Base-by-base conservation (phyloP, 225 moss, liverwort and hornwort genomes). In the Marchantia paleacea region DNA sequence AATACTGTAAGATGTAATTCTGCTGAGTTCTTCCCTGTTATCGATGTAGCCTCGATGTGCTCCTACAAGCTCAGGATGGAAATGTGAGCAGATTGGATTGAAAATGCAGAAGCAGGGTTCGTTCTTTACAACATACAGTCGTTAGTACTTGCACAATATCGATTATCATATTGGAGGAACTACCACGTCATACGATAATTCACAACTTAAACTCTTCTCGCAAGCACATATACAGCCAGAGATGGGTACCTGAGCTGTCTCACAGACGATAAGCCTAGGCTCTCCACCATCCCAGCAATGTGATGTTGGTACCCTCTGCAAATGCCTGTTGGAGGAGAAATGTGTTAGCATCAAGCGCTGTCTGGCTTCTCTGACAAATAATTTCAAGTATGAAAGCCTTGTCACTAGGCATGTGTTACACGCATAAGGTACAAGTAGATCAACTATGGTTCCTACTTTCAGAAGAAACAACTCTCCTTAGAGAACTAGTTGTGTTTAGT, bases 241-340 rank as follows among this genome's bases (percentile, higher is more conserved):
- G 29, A 9, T 0, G 19, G 83, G 78, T 68, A 92, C 93, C 80
- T 73, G 80, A 57, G 72, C 69, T 64, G 91, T 92, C 83, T 95
- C 91, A 75, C 95, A 99, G 24, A 90, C 91, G 69, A 99, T 85
- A n/a, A 99, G 81, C 85, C 88, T 84, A 26, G 82, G 83, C 63
- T 94, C 94, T 84, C 85, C 85, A 66, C 81, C 91, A 88, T 95
- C 99, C 99, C 99, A 99, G 63, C 89, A 94, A 84, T 94, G 92
- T 61, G 92, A 88, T 54, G 90, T 69, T 64, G 91, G 91, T 76
- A 84, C 84, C 76, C 63, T 86, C 55, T 82, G 88, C 51, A 58
- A 8, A 74, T 73, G 55, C 80, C 87, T 88, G 63, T 47, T 75
- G 19, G 16, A 39, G 30, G 19, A 55, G 39, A 25, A 13, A 53